Conservation (phyloP, 352 stramenopile species). For the Pythium periplocum region DNA sequence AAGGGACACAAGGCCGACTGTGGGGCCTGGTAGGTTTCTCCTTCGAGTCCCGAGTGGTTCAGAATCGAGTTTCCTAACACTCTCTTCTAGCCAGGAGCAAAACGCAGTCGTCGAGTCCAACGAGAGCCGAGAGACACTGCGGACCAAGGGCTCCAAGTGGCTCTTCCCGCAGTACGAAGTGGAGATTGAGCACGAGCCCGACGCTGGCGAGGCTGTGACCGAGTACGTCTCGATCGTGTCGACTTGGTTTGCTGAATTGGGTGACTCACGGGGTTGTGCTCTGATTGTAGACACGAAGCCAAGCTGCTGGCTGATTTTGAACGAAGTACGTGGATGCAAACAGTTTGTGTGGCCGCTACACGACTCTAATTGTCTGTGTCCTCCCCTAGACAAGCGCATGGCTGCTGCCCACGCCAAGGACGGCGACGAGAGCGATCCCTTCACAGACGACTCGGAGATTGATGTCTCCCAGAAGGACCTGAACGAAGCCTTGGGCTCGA, state of each 20-base stretch:
- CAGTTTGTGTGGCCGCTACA: background rate
- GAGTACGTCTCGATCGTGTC: slow-evolving; percentile 25
- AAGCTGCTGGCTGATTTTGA: slow-evolving; percentile 73
- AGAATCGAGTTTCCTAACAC: too few relatives aligned
- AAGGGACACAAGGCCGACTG: slow-evolving; percentile 67
- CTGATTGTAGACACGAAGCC: slow-evolving; percentile 36
- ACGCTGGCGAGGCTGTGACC: slow-evolving; percentile 50
- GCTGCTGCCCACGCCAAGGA: slow-evolving; percentile 10
- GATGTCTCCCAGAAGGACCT: slow-evolving; percentile 73
- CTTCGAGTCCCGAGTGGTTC: too few relatives aligned
- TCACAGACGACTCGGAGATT: slow-evolving; percentile 69
- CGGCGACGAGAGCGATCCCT: slow-evolving; percentile 37
- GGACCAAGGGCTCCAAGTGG: slow-evolving; percentile 57
- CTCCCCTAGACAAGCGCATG: slow-evolving; percentile 3
- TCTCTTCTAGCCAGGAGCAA: slow-evolving; percentile 21
- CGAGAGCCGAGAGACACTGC: slow-evolving; percentile 21
- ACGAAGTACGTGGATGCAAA: slow-evolving; percentile 28
- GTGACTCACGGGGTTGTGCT: background rate
- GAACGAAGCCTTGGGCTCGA: slow-evolving; percentile 60
- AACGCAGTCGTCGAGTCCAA: slow-evolving; percentile 38
- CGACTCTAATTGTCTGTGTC: background rate
- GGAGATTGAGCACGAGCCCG: slow-evolving; percentile 76
- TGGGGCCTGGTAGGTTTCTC: slow-evolving; percentile 32
- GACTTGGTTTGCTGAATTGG: slow-evolving; percentile 3
- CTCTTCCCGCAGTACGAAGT: slow-evolving; percentile 71